Evolutionary conservation across 495 filamentous ascomycete genomes (phyloP), one percentile per base, ranked within the genome.

Genomic region (Lasiosphaeria hispida): DNA sequence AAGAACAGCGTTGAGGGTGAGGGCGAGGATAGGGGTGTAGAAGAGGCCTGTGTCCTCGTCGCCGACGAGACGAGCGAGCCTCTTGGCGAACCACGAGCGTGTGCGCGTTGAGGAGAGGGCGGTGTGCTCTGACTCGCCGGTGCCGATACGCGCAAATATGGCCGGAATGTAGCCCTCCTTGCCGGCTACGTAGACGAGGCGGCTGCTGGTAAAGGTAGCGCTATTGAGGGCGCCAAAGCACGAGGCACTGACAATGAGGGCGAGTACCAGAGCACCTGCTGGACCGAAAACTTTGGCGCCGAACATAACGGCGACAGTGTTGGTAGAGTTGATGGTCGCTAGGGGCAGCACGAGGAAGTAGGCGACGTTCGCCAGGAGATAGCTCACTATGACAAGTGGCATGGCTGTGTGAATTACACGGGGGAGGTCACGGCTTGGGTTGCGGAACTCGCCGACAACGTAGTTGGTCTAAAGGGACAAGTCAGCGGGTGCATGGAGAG

Each of bases 361-460:
- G 37, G 90, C 80, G 17, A 96, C 68, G 72, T 97, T 97, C 58
- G 92, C 92, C 49, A 96, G 80, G 56, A 97, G 77, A 74, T 98
- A 98, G 62, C 83, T 89, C 37, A 89, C 53, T 59, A 97, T 97
- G 53, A 98, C 94, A 36, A 97, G 75, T 3, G 95, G 93, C 85
- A 98, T 96, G 19, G 93, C 92, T 14, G 92, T 97, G 72, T 97
- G 94, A 59, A 98, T 97, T 17, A 96, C 91, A 5, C 91, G 87
- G 0, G 95, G 95, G 17, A 98, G 85, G 65, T 97, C 94, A 23
- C 93, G 86, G 40, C 83, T 80, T 5, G 94, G 91, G 66, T 96
- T 87, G 63, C 90, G 87, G 78, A 98, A 97, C 75, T 98, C 94
- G 61, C 91, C 94, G 0, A 92, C 88, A 10, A 98, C 94, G 69